Percentiles rank a stretch among this genome's conserved stretches.
Evolutionary conservation across 2,329 filamentous ascomycete species (phyloP).

Genomic region (Fusarium udum): DNA sequence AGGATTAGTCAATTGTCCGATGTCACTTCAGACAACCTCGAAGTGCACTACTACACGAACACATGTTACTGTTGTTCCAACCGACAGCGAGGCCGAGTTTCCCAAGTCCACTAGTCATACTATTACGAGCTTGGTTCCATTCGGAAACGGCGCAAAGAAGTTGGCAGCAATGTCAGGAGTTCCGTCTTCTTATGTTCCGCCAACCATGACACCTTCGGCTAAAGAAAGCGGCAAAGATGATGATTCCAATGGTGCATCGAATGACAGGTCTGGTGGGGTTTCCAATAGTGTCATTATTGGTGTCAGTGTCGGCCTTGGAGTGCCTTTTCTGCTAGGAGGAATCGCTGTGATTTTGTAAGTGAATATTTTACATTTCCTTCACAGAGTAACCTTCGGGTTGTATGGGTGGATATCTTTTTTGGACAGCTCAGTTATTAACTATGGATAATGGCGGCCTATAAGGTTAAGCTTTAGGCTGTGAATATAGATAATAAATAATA

Average conservation of each 20-base stretch:
- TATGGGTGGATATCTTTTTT: fast-evolving
- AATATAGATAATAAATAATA: too few species aligned
- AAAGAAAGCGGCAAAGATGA: conserved; percentile 3
- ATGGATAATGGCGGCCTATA: too few species aligned
- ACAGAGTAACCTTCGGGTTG: fast-evolving
- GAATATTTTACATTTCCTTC: fast-evolving
- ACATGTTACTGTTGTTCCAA: conserved; percentile 51
- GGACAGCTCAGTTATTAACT: fast-evolving
- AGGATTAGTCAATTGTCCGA: conserved; percentile 59
- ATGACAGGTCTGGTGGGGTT: conserved; percentile 47
- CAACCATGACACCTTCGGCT: neutral
- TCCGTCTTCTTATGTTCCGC: conserved; percentile 51
- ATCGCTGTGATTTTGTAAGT: conserved; percentile 45
- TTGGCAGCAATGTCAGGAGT: conserved; percentile 47
- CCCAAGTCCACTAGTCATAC: neutral
- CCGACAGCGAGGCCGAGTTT: conserved; percentile 41
- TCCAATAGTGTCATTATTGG: conserved; percentile 60
- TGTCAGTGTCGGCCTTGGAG: conserved; percentile 57
- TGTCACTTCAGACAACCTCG: conserved; percentile 57
- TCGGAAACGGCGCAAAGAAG: conserved; percentile 52
- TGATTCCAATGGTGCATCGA: neutral
- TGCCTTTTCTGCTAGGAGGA: conserved; percentile 50
- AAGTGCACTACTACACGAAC: conserved; percentile 52
- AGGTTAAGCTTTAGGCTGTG: too few species aligned
- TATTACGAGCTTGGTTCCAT: conserved; percentile 44